Percentiles rank a stretch among this genome's conserved stretches.
phyloP scores from a whole-genome alignment of 768 basidiomycete species.

The Holtermanniella nyarrowii region DNA sequence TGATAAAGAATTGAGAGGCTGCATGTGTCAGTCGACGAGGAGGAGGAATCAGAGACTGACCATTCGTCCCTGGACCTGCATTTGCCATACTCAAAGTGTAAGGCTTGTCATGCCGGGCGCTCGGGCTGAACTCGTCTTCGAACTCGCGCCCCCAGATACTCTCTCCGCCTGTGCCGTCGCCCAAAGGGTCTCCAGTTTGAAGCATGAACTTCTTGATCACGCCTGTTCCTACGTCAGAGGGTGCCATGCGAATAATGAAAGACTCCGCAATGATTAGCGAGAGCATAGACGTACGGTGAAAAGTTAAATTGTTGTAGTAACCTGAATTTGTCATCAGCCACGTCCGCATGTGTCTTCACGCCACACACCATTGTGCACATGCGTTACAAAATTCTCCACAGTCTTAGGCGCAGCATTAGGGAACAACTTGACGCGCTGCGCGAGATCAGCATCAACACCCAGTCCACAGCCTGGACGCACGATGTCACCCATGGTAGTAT shows the following conservation, averaged over 20 bases:
- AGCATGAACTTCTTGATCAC: conserved; percentile 81
- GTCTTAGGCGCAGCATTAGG: conserved; percentile 87
- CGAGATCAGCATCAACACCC: background rate
- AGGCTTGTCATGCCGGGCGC: conserved; percentile 86
- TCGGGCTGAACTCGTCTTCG: conserved; percentile 85
- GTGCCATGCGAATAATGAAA: background rate
- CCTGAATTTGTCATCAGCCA: conserved; percentile 28
- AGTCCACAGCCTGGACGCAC: conserved; percentile 9
- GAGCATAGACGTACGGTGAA: conserved; percentile 54
- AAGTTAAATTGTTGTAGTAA: conserved; percentile 85
- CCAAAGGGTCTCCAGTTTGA: conserved; percentile 87
- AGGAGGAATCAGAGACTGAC: background rate
- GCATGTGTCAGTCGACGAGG: conserved; percentile 57
- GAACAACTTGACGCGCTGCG: conserved; percentile 47
- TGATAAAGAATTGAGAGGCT: conserved; percentile 97
- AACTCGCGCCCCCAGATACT: conserved; percentile 94
- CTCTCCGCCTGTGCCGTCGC: conserved; percentile 84
- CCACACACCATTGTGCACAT: conserved; percentile 55
- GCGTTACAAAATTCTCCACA: conserved; percentile 95
- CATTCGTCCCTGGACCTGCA: conserved; percentile 18
- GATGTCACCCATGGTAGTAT: conserved; percentile 92
- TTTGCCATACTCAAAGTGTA: conserved; percentile 82
- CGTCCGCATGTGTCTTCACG: background rate
- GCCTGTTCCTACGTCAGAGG: background rate
- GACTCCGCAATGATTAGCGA: background rate